These are phyloP conservation scores for Puccinia novopanici DNA, from an alignment of 1,284 basidiomycete species.

Conservation along the genomic window DNA sequence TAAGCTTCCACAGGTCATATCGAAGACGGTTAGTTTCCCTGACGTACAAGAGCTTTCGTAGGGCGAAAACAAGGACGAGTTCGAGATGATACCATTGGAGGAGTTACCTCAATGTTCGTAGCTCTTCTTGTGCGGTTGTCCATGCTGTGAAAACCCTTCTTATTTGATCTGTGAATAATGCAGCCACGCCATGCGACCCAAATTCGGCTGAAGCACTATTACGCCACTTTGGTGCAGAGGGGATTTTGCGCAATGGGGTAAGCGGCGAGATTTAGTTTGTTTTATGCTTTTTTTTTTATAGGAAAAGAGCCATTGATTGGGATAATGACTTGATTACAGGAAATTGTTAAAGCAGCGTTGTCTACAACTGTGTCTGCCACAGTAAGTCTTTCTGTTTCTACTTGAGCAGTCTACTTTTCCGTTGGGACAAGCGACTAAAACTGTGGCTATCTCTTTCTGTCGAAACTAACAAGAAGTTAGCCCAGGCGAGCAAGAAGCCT, in stretches of 20 bases:
- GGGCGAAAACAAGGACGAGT: constrained; percentile 4
- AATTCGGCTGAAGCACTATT: constrained; percentile 34
- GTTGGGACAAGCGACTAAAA: background rate
- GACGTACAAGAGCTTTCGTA: background rate
- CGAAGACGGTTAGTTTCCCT: background rate
- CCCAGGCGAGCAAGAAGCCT: background rate
- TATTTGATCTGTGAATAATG: background rate
- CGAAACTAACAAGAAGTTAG: background rate
- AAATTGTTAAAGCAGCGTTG: background rate
- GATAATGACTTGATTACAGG: background rate
- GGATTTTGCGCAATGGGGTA: constrained; percentile 11
- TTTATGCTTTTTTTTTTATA: background rate
- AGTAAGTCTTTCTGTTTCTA: background rate
- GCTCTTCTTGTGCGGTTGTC: background rate
- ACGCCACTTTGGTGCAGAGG: constrained; percentile 2
- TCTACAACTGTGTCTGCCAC: background rate
- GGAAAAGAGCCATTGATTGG: background rate
- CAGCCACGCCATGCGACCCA: background rate
- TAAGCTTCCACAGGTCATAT: background rate
- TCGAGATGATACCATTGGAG: background rate
- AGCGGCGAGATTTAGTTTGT: background rate
- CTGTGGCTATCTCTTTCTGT: background rate
- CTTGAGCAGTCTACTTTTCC: too few species aligned
- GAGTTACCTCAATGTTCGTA: constrained; percentile 1
- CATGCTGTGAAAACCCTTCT: background rate